Evolutionary conservation across 2,329 filamentous ascomycete genomes (phyloP).

Genomic region (Penicillium glabrum): DNA sequence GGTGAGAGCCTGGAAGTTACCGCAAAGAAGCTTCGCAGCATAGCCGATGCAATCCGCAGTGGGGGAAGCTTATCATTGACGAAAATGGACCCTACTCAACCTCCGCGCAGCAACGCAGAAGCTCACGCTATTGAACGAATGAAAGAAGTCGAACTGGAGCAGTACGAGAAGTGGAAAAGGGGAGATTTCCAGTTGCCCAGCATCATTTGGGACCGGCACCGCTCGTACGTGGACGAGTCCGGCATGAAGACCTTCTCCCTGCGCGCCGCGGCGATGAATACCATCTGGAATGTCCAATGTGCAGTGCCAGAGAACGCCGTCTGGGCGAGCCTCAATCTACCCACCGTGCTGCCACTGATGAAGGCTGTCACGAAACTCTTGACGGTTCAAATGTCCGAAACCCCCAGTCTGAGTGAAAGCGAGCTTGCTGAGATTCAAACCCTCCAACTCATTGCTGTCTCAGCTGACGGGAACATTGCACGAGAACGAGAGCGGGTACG

Average conservation of each 20-base stretch:
- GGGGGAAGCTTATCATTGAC: conserved; percentile 2
- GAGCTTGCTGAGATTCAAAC: conserved; percentile 24
- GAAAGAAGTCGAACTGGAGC: neutral
- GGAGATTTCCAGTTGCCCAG: neutral
- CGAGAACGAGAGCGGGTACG: conserved; percentile 21
- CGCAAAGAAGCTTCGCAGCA: conserved; percentile 3
- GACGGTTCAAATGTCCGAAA: conserved; percentile 14
- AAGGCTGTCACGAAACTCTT: conserved; percentile 23
- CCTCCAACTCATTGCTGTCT: conserved; percentile 14
- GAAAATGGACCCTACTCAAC: neutral
- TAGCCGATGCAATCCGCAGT: conserved; percentile 5
- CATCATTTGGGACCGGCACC: conserved; percentile 5
- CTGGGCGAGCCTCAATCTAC: conserved; percentile 23
- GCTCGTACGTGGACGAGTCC: neutral
- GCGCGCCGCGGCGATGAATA: conserved; percentile 13
- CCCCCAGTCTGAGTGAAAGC: conserved; percentile 14
- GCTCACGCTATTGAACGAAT: conserved; percentile 12
- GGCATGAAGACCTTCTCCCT: conserved; percentile 8
- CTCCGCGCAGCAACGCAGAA: conserved; percentile 1
- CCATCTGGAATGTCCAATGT: conserved; percentile 4
- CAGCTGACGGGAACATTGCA: conserved; percentile 19
- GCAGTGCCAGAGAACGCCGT: conserved; percentile 18
- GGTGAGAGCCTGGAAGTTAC: conserved; percentile 16
- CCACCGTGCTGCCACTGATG: conserved; percentile 18
- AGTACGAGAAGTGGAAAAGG: conserved; percentile 10